Base-by-base conservation (phyloP, 1,284 basidiomycete species). In the Rhodotorula mucilaginosa region DNA sequence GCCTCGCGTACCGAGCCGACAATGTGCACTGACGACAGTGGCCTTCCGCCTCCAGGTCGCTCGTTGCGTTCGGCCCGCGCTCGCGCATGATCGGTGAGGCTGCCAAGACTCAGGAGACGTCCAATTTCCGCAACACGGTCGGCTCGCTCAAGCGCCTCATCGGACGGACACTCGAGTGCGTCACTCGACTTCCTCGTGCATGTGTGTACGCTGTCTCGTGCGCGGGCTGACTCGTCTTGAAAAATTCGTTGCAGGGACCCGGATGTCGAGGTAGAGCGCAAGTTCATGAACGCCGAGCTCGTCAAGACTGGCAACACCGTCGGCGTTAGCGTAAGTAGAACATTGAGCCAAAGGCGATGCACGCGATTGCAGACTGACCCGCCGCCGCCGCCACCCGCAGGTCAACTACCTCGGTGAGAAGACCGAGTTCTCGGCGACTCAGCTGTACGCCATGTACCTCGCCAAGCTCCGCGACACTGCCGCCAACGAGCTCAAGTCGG, bases 41-140 rank as follows among this genome's bases (percentile, higher is more conserved):
- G 52, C 16, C 23, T 39, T 1, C 5, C n/a, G 3, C 21, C 10
- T 1, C 8, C 77, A 95, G 93, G 80, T 95, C 94, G 58, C 87
- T 97, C 73, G 88, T 97, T 74, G 92, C 91, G 12, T 97, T 96
- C 83, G 93, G 93, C 44, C 86, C 87, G 57, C 92, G 90, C 81
- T 90, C 93, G 80, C 89, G 94, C 74, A 82, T 89, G 64, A 90
- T 97, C 80, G 94, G 94, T 76, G 94, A 97, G 83, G 77, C 92
- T 31, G 94, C 93, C 79, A 97, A 97, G 85, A 97, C 92, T 2
- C 91, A 94, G 77, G 94, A 97, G 84, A 96, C 90, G n/a, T 94
- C 92, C 77, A 97, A 97, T 84, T 97, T 94, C 86, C 91, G 89
- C 82, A 97, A 97, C 84, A 97, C 94, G 54, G 86, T 95, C 80